These are phyloP conservation scores for Petrea volubilis DNA, from an alignment of 257 asterid species.

Conservation along the genomic window DNA sequence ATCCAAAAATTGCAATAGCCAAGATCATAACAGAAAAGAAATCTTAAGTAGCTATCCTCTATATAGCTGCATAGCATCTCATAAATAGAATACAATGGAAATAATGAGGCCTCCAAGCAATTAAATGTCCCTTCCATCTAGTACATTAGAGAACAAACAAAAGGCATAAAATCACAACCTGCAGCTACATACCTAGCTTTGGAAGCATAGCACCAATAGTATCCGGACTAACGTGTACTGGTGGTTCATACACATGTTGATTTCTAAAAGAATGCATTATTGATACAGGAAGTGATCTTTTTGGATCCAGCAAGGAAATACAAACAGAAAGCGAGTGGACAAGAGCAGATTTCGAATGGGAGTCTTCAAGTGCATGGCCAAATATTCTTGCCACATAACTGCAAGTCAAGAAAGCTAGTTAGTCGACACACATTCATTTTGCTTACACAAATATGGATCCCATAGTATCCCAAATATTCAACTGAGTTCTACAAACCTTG, in stretches of 20 bases:
- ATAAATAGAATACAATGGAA: neutral
- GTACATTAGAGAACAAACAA: slow-evolving; percentile 2
- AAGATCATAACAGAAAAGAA: neutral
- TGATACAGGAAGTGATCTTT: slow-evolving; percentile 74
- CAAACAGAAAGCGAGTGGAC: slow-evolving; percentile 86
- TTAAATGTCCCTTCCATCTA: neutral
- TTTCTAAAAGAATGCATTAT: slow-evolving; percentile 74
- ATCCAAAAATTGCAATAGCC: neutral
- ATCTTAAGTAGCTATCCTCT: neutral
- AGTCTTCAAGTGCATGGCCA: slow-evolving; percentile 84
- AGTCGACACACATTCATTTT: slow-evolving; percentile 11
- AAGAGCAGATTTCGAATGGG: slow-evolving; percentile 82
- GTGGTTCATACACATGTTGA: slow-evolving; percentile 77
- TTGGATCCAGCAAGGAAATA: slow-evolving; percentile 90
- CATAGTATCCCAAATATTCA: slow-evolving; percentile 2
- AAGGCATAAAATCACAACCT: neutral
- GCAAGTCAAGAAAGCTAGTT: slow-evolving; percentile 31
- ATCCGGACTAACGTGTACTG: slow-evolving; percentile 71
- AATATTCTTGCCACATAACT: slow-evolving; percentile 91
- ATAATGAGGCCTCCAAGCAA: neutral
- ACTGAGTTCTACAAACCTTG: slow-evolving; percentile 55
- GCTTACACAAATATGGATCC: slow-evolving; percentile 7
- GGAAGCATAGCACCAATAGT: slow-evolving; percentile 98
- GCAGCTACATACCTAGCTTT: slow-evolving; percentile 61
- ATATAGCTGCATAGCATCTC: slow-evolving; percentile 3